Evolutionary conservation across 192 early-diverging fungal genomes (phyloP).

Genomic region (Coemansia sp.): DNA sequence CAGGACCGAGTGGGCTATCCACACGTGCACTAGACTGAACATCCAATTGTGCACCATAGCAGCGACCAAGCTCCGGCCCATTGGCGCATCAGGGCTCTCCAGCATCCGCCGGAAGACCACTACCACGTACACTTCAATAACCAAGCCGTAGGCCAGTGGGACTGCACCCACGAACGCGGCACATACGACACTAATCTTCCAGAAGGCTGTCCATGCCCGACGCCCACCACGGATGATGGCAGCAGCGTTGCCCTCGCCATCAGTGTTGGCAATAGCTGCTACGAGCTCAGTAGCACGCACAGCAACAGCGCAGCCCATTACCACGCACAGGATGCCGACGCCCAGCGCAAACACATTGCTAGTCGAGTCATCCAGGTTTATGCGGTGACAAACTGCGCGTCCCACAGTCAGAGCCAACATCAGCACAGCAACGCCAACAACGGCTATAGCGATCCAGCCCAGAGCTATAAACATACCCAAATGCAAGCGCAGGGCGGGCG

Average conservation of each 20-base stretch:
- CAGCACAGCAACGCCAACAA: slow-evolving; percentile 54
- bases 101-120: slow-evolving; percentile 28
- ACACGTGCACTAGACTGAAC: slow-evolving; percentile 40
- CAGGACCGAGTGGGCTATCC: slow-evolving; percentile 29
- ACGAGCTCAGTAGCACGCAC: neutral
- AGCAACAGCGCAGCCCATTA: slow-evolving; percentile 27
- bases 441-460: slow-evolving; percentile 38
- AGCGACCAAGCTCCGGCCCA: slow-evolving; percentile 14
- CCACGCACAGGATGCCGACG: slow-evolving; percentile 64
- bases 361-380: slow-evolving; percentile 32
- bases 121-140: slow-evolving; percentile 46
- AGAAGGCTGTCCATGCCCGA: slow-evolving; percentile 19
- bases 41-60: slow-evolving; percentile 43
- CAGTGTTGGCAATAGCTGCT: neutral
- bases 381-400: slow-evolving; percentile 43
- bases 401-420: slow-evolving; percentile 54
- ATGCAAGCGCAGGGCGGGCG: slow-evolving; percentile 49
- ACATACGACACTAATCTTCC: slow-evolving; percentile 13
- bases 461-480: slow-evolving; percentile 26
- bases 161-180: slow-evolving; percentile 29
- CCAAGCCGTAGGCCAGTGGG: slow-evolving; percentile 35
- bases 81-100: neutral
- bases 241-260: slow-evolving; percentile 14
- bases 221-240: slow-evolving; percentile 8
- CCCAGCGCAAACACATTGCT: slow-evolving; percentile 81